Conservation (phyloP, 495 filamentous ascomycete species). For the Annulohypoxylon stygium region DNA sequence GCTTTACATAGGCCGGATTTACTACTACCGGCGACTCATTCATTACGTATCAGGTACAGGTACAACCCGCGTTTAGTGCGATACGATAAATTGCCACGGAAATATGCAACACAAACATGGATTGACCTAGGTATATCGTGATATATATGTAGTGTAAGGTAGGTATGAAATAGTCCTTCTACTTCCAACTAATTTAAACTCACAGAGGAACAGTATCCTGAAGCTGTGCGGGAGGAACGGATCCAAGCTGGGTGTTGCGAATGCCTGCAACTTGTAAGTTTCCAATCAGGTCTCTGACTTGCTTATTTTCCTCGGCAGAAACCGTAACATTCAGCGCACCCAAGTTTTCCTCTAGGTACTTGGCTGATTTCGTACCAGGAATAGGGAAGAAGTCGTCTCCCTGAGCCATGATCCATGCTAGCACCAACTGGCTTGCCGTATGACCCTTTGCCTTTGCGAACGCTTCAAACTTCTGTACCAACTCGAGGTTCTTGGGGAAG, state of each 20-base stretch:
- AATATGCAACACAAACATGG: neutral
- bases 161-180: neutral
- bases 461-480: slow-evolving; percentile 62
- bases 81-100: neutral
- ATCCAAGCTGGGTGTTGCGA: slow-evolving; percentile 22
- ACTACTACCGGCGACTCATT: neutral
- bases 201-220: slow-evolving; percentile 39
- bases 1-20: neutral
- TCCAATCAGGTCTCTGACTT: slow-evolving; percentile 36
- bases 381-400: slow-evolving; percentile 68
- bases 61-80: neutral
- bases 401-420: slow-evolving; percentile 71
- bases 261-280: slow-evolving; percentile 19
- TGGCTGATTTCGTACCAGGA: slow-evolving; percentile 69
- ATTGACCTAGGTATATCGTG: neutral
- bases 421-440: slow-evolving; percentile 63
- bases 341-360: slow-evolving; percentile 70
- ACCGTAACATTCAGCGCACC: slow-evolving; percentile 60
- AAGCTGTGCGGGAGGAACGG: neutral
- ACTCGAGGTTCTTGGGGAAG: slow-evolving; percentile 65
- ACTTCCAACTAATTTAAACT: neutral
- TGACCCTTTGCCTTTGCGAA: slow-evolving; percentile 63
- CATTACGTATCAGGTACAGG: neutral
- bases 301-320: slow-evolving; percentile 38
- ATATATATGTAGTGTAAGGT: neutral